Conservation (phyloP, 257 asterid species). For the Solanum corneliomulleri region DNA sequence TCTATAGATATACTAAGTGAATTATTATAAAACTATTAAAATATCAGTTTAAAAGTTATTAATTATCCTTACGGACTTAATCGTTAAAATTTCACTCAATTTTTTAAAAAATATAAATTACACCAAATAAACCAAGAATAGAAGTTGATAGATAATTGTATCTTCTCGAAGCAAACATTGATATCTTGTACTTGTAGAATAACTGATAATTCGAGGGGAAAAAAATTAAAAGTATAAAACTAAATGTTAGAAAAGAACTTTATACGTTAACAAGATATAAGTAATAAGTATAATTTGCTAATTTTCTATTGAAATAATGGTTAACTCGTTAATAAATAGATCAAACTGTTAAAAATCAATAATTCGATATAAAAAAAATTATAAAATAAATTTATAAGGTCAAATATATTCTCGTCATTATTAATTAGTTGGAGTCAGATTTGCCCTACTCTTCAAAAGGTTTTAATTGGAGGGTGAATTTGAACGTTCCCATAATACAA, state of each 20-base stretch:
- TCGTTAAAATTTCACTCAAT: too few species aligned
- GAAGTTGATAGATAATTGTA: not conserved
- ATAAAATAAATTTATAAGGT: not conserved
- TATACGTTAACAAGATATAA: accelerated
- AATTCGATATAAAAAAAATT: accelerated
- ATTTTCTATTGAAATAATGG: accelerated
- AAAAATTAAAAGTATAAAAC: not conserved
- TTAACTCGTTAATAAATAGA: not conserved
- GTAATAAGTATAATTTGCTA: not conserved
- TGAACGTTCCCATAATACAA: too few species aligned
- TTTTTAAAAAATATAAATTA: too few species aligned
- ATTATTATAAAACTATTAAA: not conserved
- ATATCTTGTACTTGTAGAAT: not conserved
- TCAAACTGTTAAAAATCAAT: too few species aligned
- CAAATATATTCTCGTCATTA: not conserved
- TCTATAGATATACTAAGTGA: accelerated
- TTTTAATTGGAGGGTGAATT: not conserved
- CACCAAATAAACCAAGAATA: not conserved
- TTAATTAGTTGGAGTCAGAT: not conserved
- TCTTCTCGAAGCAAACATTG: too few species aligned
- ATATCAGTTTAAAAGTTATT: accelerated
- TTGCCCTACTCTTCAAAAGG: not conserved
- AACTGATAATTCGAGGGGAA: accelerated
- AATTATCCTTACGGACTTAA: accelerated
- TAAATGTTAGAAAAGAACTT: not conserved